Percentiles rank a stretch among this genome's conserved stretches.
These are phyloP conservation scores for Lycium barbarum DNA, from an alignment of 257 asterid genomes.

Conservation along the genomic window DNA sequence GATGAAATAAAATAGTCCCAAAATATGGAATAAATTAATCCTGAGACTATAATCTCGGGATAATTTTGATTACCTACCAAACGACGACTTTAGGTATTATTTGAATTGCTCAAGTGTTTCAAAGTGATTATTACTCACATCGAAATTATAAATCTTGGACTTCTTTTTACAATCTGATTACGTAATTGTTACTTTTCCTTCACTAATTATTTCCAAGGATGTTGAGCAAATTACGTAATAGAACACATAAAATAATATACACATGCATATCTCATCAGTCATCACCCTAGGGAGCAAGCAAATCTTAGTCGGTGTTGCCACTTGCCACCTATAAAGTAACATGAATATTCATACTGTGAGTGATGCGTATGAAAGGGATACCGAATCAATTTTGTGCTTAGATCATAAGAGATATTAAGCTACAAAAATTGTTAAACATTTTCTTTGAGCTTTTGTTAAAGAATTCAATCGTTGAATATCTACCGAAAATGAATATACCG, in stretches of 20 bases:
- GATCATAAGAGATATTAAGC: neutral
- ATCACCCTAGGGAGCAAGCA: neutral
- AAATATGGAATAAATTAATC: too few species aligned
- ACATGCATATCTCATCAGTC: neutral
- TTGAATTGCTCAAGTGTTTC: too few species aligned
- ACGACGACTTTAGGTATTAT: too few species aligned
- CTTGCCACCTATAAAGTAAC: slow-evolving; percentile 17
- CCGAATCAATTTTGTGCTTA: neutral
- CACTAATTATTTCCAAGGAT: neutral
- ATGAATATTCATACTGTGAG: neutral
- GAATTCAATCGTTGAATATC: too few species aligned
- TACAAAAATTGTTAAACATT: neutral
- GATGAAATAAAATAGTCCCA: too few species aligned
- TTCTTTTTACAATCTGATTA: neutral
- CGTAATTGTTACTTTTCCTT: neutral
- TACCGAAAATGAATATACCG: neutral
- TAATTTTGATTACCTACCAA: too few species aligned
- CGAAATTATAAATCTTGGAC: neutral
- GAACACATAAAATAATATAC: neutral
- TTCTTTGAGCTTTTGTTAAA: neutral
- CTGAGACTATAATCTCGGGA: too few species aligned
- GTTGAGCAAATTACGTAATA: neutral
- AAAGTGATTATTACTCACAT: too few species aligned
- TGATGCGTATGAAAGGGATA: neutral
- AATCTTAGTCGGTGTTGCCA: neutral